Evolutionary conservation across 257 asterid species (phyloP).

Genomic region (Osmanthus fragrans): DNA sequence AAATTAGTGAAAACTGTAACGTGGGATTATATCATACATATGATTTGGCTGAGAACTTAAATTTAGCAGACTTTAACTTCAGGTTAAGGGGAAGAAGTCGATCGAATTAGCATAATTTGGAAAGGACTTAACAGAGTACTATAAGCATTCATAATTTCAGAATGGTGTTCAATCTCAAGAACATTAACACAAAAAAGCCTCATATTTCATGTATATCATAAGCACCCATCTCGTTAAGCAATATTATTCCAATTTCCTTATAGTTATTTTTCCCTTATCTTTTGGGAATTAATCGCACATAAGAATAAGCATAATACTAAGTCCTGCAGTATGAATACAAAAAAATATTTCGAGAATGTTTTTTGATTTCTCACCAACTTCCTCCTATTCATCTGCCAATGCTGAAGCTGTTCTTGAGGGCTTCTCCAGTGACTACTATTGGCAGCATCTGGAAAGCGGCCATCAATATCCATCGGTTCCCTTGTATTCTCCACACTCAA

Average conservation of each 20-base stretch:
- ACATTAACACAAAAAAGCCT: background rate
- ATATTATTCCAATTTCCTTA: background rate
- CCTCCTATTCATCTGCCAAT: conserved; percentile 67
- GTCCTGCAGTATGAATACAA: background rate
- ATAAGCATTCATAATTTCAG: background rate
- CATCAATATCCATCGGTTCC: conserved; percentile 55
- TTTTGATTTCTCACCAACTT: conserved; percentile 46
- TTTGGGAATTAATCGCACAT: background rate
- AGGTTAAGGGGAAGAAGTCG: background rate
- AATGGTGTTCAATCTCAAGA: background rate
- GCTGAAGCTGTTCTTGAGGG: conserved; percentile 58
- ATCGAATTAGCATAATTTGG: background rate
- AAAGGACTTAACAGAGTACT: background rate
- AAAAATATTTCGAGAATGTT: background rate
- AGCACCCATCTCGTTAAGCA: background rate
- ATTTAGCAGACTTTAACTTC: background rate
- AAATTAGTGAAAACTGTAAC: background rate
- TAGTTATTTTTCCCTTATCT: background rate
- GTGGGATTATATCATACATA: background rate
- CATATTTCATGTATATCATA: background rate
- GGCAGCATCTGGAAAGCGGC: conserved; percentile 45
- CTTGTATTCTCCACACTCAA: conserved; percentile 53
- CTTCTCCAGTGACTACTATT: conserved; percentile 50
- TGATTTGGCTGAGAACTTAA: background rate
- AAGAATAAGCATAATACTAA: background rate